A percentile compares a stretch with the other conserved stretches of the same genome.
phyloP scores from a whole-genome alignment of 192 early-diverging fungal genomes.

The Backusella liffmaniae region DNA sequence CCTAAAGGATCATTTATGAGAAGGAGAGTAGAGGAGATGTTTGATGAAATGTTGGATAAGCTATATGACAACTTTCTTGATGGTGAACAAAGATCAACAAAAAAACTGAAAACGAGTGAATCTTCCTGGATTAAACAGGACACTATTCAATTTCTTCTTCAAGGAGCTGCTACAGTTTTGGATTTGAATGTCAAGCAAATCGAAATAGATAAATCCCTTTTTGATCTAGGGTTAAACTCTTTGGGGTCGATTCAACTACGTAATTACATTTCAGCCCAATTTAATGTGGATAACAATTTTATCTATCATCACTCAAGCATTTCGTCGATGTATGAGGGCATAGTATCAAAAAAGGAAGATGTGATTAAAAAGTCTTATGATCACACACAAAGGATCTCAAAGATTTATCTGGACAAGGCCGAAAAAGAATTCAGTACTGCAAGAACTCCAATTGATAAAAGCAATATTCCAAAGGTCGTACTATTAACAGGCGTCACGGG shows the following conservation, averaged over 20 bases:
- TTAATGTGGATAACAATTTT: slow-evolving; percentile 24
- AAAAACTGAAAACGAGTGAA: neutral
- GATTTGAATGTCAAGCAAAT: neutral
- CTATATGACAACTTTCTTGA: slow-evolving; percentile 51
- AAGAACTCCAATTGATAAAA: neutral
- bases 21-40: slow-evolving; percentile 45
- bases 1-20: slow-evolving; percentile 30
- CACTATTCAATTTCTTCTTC: neutral
- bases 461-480: slow-evolving; percentile 13
- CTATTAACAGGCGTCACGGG: slow-evolving; percentile 38
- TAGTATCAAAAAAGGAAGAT: neutral
- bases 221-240: slow-evolving; percentile 35
- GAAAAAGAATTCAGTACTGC: slow-evolving; percentile 9
- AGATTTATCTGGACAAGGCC: slow-evolving; percentile 11
- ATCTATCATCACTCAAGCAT: slow-evolving; percentile 26
- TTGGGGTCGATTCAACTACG: slow-evolving; percentile 18
- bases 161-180: too few species aligned
- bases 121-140: neutral
- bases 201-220: slow-evolving; percentile 15
- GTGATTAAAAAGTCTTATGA: neutral
- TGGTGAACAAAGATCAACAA: neutral
- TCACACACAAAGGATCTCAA: slow-evolving; percentile 1
- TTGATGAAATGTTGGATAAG: slow-evolving; percentile 45
- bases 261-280: slow-evolving; percentile 6
- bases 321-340: neutral